phyloP scores from a whole-genome alignment of 495 filamentous ascomycete species.

The Lichenothelia convexa region DNA sequence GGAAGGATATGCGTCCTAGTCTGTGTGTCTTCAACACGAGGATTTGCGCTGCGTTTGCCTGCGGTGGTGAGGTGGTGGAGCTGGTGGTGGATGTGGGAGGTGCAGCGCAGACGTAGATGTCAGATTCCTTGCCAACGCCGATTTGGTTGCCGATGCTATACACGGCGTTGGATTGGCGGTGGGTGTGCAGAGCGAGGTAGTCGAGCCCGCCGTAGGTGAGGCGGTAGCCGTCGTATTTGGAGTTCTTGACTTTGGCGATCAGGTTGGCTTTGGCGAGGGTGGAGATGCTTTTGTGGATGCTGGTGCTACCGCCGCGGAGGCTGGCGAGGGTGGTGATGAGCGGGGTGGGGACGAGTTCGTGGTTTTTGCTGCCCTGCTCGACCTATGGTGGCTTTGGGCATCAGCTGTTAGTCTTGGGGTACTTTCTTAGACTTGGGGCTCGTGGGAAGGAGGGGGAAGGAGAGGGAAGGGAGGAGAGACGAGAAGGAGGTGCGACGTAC shows the following conservation, averaged over 20 bases:
- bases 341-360: slow-evolving; percentile 85
- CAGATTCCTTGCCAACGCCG: slow-evolving; percentile 91
- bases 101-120: slow-evolving; percentile 82
- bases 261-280: slow-evolving; percentile 80
- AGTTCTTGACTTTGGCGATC: slow-evolving; percentile 84
- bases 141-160: slow-evolving; percentile 92
- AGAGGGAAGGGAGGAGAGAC: too few species aligned
- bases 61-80: too few species aligned
- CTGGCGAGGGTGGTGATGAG: slow-evolving; percentile 70
- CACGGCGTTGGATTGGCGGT: slow-evolving; percentile 55
- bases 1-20: slow-evolving; percentile 90
- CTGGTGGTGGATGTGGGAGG: too few species aligned
- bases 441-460: slow-evolving; percentile 1
- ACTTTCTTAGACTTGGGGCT: slow-evolving; percentile 16
- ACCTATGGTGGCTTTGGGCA: slow-evolving; percentile 37
- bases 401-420: slow-evolving; percentile 20
- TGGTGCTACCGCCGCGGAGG: slow-evolving; percentile 53
- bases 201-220: slow-evolving; percentile 93
- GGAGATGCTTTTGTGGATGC: slow-evolving; percentile 77
- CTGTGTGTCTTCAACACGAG: slow-evolving; percentile 83
- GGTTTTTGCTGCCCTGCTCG: slow-evolving; percentile 85
- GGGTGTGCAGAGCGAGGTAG: slow-evolving; percentile 82
- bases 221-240: slow-evolving; percentile 88
- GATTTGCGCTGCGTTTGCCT: slow-evolving; percentile 29
- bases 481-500: slow-evolving; percentile 31